Evolutionary conservation across 768 basidiomycete species (phyloP).

Genomic region (Daedalea quercina): DNA sequence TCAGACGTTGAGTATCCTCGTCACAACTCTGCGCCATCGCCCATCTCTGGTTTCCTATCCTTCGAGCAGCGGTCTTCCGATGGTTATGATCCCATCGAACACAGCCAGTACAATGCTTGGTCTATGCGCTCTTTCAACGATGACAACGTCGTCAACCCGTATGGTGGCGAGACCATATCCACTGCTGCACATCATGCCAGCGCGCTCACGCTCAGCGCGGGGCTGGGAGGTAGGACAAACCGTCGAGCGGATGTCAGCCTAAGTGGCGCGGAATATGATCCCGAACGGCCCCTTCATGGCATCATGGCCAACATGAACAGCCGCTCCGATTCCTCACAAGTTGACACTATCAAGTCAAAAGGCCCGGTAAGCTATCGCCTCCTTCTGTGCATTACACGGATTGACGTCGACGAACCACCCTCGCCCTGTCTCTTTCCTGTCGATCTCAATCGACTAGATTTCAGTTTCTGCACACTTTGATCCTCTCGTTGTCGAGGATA

Average conservation of each 20-base stretch:
- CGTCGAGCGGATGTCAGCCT: conserved; percentile 47
- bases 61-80: conserved; percentile 54
- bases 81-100: conserved; percentile 46
- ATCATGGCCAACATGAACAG: conserved; percentile 60
- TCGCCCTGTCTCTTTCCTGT: background rate
- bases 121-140: conserved; percentile 42
- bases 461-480: conserved; percentile 37
- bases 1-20: conserved; percentile 65
- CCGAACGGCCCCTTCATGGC: conserved; percentile 68
- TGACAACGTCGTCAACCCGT: conserved; percentile 63
- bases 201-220: conserved; percentile 79
- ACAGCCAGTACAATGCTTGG: conserved; percentile 28
- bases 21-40: conserved; percentile 53
- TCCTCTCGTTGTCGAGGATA: conserved; percentile 54
- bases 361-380: conserved; percentile 33
- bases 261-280: conserved; percentile 81
- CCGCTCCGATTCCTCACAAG: conserved; percentile 50
- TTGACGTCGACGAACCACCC: no score
- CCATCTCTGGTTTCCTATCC: conserved; percentile 52
- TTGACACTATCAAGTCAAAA: conserved; percentile 45
- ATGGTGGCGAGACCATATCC: conserved; percentile 61
- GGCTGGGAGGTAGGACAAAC: conserved; percentile 52
- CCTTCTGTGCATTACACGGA: no score
- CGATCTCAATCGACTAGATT: conserved; percentile 8
- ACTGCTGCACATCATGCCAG: conserved; percentile 89